These are phyloP conservation scores for Aphanomyces invadans DNA, from an alignment of 352 stramenopile species.

Conservation along the genomic window DNA sequence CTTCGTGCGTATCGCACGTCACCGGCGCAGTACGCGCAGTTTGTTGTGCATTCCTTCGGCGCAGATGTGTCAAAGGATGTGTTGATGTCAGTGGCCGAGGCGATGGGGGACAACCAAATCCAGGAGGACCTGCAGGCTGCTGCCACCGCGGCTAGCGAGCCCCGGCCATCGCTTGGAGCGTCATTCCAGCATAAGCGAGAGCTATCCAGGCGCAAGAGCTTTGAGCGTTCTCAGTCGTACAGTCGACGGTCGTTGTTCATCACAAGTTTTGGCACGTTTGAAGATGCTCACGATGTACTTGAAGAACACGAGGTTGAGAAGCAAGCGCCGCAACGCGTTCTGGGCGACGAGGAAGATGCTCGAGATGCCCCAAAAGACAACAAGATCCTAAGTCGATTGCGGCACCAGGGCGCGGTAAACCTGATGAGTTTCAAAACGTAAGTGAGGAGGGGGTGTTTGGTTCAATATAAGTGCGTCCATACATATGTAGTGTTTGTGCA, in stretches of 20 bases:
- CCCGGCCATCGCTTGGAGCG: background rate
- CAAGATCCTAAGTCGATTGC: conserved; percentile 16
- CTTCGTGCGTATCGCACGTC: background rate
- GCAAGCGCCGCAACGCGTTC: too few species aligned
- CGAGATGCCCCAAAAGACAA: background rate
- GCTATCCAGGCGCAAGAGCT: conserved; percentile 14
- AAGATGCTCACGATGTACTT: background rate
- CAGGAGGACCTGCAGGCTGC: conserved; percentile 18
- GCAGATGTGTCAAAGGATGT: conserved; percentile 13
- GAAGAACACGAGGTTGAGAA: background rate
- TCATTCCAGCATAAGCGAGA: conserved; percentile 13
- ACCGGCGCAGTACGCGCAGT: conserved; percentile 18
- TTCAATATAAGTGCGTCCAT: background rate
- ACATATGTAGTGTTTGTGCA: too few species aligned
- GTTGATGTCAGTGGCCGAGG: background rate
- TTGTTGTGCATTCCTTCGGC: conserved; percentile 15
- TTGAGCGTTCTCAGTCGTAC: conserved; percentile 8
- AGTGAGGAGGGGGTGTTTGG: background rate
- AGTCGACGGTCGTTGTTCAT: background rate
- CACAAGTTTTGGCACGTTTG: background rate
- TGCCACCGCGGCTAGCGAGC: background rate
- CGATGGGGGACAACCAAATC: conserved; percentile 11
- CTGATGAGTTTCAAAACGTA: conserved; percentile 22
- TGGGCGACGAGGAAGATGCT: conserved; percentile 1
- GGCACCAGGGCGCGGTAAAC: conserved; percentile 23